Percentiles rank a stretch among this genome's conserved stretches.
These are phyloP conservation scores for Dimocarpus longan DNA, from an alignment of 345 rosid species.

Conservation along the genomic window DNA sequence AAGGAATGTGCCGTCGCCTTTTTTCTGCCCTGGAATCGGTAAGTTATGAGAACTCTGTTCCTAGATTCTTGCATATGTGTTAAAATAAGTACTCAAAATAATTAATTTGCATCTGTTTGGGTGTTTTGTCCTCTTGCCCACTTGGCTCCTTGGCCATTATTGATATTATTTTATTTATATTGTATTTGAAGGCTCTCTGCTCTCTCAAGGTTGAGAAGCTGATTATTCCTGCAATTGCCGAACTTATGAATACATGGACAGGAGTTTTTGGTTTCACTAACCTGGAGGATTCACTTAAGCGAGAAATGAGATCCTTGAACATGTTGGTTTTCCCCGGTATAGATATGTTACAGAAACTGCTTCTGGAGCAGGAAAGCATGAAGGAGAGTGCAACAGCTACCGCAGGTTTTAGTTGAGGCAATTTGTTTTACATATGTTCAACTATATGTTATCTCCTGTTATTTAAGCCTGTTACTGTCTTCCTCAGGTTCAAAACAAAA, in stretches of 20 bases:
- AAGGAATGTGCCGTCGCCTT: slow-evolving; percentile 92
- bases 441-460: neutral
- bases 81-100: neutral
- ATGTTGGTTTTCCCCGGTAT: slow-evolving; percentile 81
- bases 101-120: slow-evolving; percentile 1
- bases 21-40: slow-evolving; percentile 72
- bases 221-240: slow-evolving; percentile 80
- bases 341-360: slow-evolving; percentile 73
- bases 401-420: slow-evolving; percentile 33
- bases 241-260: slow-evolving; percentile 77
- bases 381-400: slow-evolving; percentile 25
- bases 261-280: slow-evolving; percentile 68
- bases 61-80: slow-evolving; percentile 19
- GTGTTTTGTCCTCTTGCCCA: neutral
- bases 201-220: slow-evolving; percentile 67
- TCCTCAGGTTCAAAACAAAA: slow-evolving; percentile 23
- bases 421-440: neutral
- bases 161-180: slow-evolving; percentile 18
- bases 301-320: slow-evolving; percentile 61
- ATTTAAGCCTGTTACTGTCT: neutral
- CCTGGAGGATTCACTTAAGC: slow-evolving; percentile 51
- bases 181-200: slow-evolving; percentile 54
- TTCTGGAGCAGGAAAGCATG: slow-evolving; percentile 41
- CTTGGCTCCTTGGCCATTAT: neutral
- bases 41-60: slow-evolving; percentile 25